Evolutionary conservation across 257 asterid genomes (phyloP), one percentile per base, ranked within the genome.

Genomic region (Solanum pimpinellifolium): DNA sequence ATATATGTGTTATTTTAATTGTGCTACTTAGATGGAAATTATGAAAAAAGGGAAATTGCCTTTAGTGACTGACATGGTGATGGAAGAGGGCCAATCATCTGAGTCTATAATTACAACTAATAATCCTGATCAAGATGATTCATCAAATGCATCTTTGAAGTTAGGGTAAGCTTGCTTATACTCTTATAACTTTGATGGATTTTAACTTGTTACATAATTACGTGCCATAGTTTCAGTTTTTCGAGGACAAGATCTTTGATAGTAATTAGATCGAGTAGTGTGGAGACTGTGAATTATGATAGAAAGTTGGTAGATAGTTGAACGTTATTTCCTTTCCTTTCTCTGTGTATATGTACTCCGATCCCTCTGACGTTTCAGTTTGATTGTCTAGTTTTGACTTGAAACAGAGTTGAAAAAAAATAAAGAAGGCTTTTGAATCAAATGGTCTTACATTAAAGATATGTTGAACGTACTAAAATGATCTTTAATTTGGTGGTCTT

Each of bases 21-120:
- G 72, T 65, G 33, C 4, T 23, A 41, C 11, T 47, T 56, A 91
- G 93, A 86, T 91, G 90, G 86, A 21, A 47, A 60, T 81, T 46
- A 29, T 91, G 47, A 42, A 20, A 33, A 90, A 85, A 41, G 92
- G 93, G 15, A 88, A 89, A 68, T 74, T 81, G 83, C 66, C 90
- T 0, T 42, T 37, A 46, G 9, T 42, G 60, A 70, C 72, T 16
- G 77, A 78, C 13, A 74, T 86, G 52, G 37, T 84, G 16, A 21
- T 27, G 65, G 93, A 91, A 91, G 93, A 91, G 70, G 92, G 93
- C 27, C 93, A 88, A 29, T 91, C 93, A 35, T 87, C 92, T 20
- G 92, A 89, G 31, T 91, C 93, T 33, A 73, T 74, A 39, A 74
- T 83, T 29, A 89, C 70, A 18, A 25, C 93, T 29, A 87, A 66